Evolutionary conservation across 1,284 basidiomycete genomes (phyloP).

Genomic region (Pseudozyma flocculosa): DNA sequence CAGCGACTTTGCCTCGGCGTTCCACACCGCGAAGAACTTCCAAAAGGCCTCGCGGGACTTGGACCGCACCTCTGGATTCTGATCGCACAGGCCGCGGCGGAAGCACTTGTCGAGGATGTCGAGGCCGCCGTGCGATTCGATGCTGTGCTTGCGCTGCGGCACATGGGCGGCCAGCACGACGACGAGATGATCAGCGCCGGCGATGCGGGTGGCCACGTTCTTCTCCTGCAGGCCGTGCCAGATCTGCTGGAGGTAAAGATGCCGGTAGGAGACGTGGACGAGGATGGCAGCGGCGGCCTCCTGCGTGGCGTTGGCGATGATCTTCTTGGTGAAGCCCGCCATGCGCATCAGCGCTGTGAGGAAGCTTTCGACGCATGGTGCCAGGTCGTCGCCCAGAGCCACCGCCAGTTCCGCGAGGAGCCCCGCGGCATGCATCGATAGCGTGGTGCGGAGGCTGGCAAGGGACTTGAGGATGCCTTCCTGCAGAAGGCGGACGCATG

Average conservation of each 20-base stretch:
- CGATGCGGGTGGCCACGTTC: conserved; percentile 75
- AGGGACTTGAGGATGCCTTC: conserved; percentile 86
- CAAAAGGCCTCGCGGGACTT: conserved; percentile 75
- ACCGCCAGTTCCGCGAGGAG: conserved; percentile 75
- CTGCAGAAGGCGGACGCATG: conserved; percentile 73
- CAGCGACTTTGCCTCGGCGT: conserved; percentile 67
- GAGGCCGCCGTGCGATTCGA: conserved; percentile 63
- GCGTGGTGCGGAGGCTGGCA: conserved; percentile 84
- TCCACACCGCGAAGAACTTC: conserved; percentile 76
- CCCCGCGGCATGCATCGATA: conserved; percentile 75
- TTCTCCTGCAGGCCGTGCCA: conserved; percentile 78
- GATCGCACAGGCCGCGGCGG: conserved; percentile 73
- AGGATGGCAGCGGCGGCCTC: conserved; percentile 71
- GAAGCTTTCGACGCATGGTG: conserved; percentile 64
- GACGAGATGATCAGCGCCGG: conserved; percentile 60
- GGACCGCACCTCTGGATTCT: conserved; percentile 77
- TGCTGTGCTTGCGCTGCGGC: conserved; percentile 33
- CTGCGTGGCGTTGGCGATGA: conserved; percentile 84
- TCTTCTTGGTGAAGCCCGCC: conserved; percentile 93
- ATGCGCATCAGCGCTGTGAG: conserved; percentile 77
- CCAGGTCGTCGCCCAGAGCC: conserved; percentile 63
- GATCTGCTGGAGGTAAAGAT: conserved; percentile 75
- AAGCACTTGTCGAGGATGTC: conserved; percentile 66
- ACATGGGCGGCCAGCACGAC: conserved; percentile 56
- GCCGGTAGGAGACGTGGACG: conserved; percentile 67